Evolutionary conservation across 2,329 filamentous ascomycete genomes (phyloP).

Genomic region (Sporothrix luriei): DNA sequence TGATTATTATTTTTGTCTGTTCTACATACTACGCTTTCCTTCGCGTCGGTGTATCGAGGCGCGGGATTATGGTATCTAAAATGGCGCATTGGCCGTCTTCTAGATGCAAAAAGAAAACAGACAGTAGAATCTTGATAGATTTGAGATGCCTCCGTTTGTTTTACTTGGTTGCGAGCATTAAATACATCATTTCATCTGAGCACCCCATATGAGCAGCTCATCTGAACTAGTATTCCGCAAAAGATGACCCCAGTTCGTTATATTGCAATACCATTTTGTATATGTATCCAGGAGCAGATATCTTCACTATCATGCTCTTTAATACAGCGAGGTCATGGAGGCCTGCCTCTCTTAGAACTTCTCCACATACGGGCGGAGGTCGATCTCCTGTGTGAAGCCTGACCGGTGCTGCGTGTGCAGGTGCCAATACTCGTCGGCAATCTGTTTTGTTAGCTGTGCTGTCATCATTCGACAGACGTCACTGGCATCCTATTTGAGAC

Average conservation of each 20-base stretch:
- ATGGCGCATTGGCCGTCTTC: conserved; percentile 11
- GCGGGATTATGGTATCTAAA: neutral
- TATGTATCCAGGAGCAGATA: neutral
- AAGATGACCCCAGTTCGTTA: neutral
- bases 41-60: neutral
- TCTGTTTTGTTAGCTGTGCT: conserved; percentile 52
- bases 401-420: conserved; percentile 79
- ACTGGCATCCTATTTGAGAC: no score
- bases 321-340: neutral
- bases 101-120: conserved; percentile 7
- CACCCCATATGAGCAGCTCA: no score
- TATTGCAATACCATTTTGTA: conserved; percentile 16
- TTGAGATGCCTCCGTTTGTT: conserved; percentile 2
- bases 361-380: conserved; percentile 78
- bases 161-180: neutral
- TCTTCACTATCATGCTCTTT: neutral
- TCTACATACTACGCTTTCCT: no score
- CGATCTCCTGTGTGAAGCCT: conserved; percentile 79
- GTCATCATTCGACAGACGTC: neutral
- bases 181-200: neutral
- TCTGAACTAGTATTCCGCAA: neutral
- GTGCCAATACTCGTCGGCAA: conserved; percentile 84
- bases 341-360: conserved; percentile 64
- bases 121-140: neutral
- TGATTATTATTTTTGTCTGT: neutral